A percentile compares a stretch with the other conserved stretches of the same genome.
phyloP scores from a whole-genome alignment of 129 eudicot species.

The Lactuca sativa region DNA sequence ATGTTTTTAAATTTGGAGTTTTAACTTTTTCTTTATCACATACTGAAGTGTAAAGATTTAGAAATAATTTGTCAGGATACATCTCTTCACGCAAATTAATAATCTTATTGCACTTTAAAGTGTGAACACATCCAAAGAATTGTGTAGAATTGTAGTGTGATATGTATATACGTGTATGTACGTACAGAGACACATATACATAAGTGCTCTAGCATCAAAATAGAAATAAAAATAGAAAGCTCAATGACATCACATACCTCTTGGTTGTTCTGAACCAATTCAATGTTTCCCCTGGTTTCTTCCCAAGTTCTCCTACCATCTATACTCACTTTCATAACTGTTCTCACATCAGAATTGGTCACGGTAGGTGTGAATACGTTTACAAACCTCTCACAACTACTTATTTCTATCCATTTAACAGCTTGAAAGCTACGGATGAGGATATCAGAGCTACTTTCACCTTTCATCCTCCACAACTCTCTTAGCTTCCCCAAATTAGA shows the following conservation, averaged over 20 bases:
- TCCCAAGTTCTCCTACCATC: neutral
- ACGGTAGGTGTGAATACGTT: neutral
- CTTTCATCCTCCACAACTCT: constrained; percentile 3
- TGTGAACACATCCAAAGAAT: too few species aligned
- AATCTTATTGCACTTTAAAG: too few species aligned
- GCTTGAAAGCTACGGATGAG: neutral
- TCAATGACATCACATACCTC: constrained; percentile 10
- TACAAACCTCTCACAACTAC: neutral
- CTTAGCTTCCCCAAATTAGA: neutral
- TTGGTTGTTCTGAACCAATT: neutral
- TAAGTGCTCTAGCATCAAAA: too few species aligned
- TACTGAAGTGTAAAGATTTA: too few species aligned
- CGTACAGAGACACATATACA: too few species aligned
- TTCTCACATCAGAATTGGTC: neutral
- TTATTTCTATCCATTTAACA: neutral
- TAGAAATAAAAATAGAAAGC: too few species aligned
- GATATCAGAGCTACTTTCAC: neutral
- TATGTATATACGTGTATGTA: too few species aligned
- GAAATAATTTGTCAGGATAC: too few species aligned
- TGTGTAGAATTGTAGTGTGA: too few species aligned
- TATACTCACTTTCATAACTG: neutral
- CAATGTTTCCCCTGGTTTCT: neutral
- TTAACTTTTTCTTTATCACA: too few species aligned
- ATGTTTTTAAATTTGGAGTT: too few species aligned
- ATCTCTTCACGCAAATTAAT: too few species aligned